These are phyloP conservation scores for Arthrobotrys megalospora DNA, from an alignment of 2,329 filamentous ascomycete genomes.

Conservation along the genomic window DNA sequence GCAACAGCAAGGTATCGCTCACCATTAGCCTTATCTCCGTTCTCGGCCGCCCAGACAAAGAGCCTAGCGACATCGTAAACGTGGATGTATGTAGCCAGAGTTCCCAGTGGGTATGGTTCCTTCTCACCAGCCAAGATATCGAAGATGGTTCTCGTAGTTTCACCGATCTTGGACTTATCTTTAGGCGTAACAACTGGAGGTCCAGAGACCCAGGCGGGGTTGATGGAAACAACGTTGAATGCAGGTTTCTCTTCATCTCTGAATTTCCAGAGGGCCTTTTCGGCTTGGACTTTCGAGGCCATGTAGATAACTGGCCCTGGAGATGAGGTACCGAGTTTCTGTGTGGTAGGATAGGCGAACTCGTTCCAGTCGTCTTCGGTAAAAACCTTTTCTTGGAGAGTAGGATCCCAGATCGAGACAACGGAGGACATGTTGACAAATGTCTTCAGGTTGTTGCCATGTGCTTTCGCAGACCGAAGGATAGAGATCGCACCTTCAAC, in stretches of 20 bases:
- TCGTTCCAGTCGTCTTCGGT: slow-evolving; percentile 70
- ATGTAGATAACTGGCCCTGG: slow-evolving; percentile 67
- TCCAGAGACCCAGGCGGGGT: slow-evolving; percentile 69
- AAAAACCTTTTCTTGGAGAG: background rate
- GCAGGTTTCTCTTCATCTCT: slow-evolving; percentile 66
- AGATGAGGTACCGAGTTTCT: slow-evolving; percentile 56
- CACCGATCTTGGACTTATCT: slow-evolving; percentile 65
- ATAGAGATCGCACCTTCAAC: slow-evolving; percentile 76
- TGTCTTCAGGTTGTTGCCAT: slow-evolving; percentile 75
- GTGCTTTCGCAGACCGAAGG: slow-evolving; percentile 77
- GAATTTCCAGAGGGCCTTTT: slow-evolving; percentile 78
- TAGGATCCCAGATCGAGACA: slow-evolving; percentile 68
- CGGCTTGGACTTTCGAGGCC: slow-evolving; percentile 77
- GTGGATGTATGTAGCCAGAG: slow-evolving; percentile 67
- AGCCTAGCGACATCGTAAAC: slow-evolving; percentile 69
- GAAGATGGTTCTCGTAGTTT: slow-evolving; percentile 66
- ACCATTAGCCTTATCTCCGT: slow-evolving; percentile 67
- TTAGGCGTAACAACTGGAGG: slow-evolving; percentile 67
- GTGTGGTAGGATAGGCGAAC: slow-evolving; percentile 34
- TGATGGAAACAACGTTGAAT: slow-evolving; percentile 68
- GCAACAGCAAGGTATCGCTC: slow-evolving; percentile 68
- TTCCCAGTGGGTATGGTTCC: slow-evolving; percentile 63
- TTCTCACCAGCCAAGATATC: slow-evolving; percentile 66
- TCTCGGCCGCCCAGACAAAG: slow-evolving; percentile 67
- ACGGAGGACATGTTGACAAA: slow-evolving; percentile 75